Conservation (phyloP, 2,329 filamentous ascomycete species). For the Shiraia sp. region DNA sequence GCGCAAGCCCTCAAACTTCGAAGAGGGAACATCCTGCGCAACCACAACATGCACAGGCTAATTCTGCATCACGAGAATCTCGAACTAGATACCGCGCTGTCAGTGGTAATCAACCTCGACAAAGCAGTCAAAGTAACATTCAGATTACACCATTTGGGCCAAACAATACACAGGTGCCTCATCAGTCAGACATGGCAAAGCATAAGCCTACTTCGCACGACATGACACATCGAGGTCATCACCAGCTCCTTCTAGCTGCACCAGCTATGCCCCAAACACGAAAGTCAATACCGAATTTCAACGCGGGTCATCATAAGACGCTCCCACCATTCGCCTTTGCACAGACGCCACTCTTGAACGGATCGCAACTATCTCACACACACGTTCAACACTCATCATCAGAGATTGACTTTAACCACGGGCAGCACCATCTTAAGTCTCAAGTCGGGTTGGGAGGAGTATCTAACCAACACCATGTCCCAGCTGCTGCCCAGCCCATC, state of each 20-base stretch:
- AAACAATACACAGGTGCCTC: background rate
- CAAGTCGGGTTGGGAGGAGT: conserved; percentile 5
- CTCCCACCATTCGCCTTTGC: conserved; percentile 4
- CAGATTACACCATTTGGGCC: background rate
- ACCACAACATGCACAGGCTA: background rate
- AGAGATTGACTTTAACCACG: too few species aligned
- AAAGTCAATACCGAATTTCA: conserved; percentile 2
- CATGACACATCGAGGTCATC: background rate
- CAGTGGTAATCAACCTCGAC: conserved; percentile 5
- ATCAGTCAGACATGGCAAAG: background rate
- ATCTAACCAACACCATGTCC: background rate
- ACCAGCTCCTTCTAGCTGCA: background rate
- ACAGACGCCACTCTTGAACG: background rate
- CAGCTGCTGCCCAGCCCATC: too few species aligned
- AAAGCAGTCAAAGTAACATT: background rate
- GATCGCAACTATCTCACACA: background rate
- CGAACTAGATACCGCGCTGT: conserved; percentile 19
- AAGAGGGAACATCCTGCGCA: background rate
- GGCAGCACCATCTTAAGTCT: conserved; percentile 7
- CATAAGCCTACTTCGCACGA: background rate
- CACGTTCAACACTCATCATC: too few species aligned
- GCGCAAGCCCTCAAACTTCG: background rate
- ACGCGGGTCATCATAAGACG: background rate
- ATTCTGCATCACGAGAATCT: conserved; percentile 4
- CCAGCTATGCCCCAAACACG: background rate